A percentile compares a stretch with the other conserved stretches of the same genome.
These are phyloP conservation scores for Cryptosporidium andersoni DNA, from an alignment of 169 alveolate species.

Conservation along the genomic window DNA sequence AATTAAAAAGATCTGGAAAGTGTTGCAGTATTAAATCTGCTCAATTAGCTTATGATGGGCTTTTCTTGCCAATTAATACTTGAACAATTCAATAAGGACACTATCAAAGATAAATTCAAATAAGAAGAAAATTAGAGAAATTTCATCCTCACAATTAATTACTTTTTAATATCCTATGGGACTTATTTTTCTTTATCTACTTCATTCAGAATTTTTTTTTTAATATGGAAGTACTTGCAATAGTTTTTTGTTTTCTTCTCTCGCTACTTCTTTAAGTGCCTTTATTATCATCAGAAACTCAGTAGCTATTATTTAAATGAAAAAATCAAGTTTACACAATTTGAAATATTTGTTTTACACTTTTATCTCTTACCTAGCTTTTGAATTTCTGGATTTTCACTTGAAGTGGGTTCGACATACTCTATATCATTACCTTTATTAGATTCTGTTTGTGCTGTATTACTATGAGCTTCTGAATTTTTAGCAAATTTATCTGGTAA, in stretches of 20 bases:
- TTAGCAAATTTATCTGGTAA: constrained; percentile 5
- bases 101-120: not conserved
- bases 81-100: not conserved
- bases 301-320: constrained; percentile 18
- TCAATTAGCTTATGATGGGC: constrained; percentile 54
- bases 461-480: constrained; percentile 24
- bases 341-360: not conserved
- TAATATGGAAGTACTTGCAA: constrained; percentile 57
- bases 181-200: not conserved
- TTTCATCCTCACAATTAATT: no score
- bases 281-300: constrained; percentile 47
- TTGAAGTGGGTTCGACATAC: constrained; percentile 15
- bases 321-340: not conserved
- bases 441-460: constrained; percentile 1
- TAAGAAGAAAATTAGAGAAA: not conserved
- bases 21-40: constrained; percentile 35
- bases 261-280: constrained; percentile 55
- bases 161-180: no score
- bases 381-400: constrained; percentile 65
- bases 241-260: constrained; percentile 55
- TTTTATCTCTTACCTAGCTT: constrained; percentile 23
- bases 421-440: constrained; percentile 31
- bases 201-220: not conserved
- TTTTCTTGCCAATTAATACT: constrained; percentile 62
- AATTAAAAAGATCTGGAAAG: constrained; percentile 36